These are phyloP conservation scores for Rhodotorula glutinis DNA, from an alignment of 1,284 basidiomycete species.

Conservation along the genomic window DNA sequence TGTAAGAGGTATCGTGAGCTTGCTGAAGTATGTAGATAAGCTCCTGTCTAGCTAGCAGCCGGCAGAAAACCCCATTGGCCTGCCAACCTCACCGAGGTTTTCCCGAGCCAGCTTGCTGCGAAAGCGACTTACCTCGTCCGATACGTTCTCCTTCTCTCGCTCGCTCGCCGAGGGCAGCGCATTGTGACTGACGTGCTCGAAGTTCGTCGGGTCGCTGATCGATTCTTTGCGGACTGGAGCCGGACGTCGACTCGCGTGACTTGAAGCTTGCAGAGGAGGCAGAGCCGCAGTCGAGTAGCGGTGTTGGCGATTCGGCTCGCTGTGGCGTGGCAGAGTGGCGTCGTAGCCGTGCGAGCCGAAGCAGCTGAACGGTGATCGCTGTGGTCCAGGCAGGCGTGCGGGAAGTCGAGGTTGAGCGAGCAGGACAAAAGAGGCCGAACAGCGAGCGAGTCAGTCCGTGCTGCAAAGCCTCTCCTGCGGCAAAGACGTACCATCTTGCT, in stretches of 20 bases:
- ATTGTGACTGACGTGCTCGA: slow-evolving; percentile 6
- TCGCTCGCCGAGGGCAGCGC: too few species aligned
- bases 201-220: slow-evolving; percentile 6
- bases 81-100: too few species aligned
- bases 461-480: too few species aligned
- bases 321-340: slow-evolving; percentile 7
- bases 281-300: background rate
- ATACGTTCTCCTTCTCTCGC: background rate
- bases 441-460: too few species aligned
- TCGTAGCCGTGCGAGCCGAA: slow-evolving; percentile 3
- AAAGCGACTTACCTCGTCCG: too few species aligned
- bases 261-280: slow-evolving; percentile 4
- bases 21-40: too few species aligned
- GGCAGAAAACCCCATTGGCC: too few species aligned
- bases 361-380: slow-evolving; percentile 5
- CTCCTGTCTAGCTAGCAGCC: too few species aligned
- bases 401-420: background rate
- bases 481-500: too few species aligned
- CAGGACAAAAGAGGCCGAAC: too few species aligned
- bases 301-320: background rate
- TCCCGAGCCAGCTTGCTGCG: too few species aligned
- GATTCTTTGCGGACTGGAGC: background rate
- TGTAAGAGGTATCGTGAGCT: too few species aligned
- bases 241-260: background rate
- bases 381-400: background rate